A percentile compares a stretch with the other conserved stretches of the same genome.
phyloP scores from a whole-genome alignment of 768 basidiomycete genomes.

The Zangia roseola region DNA sequence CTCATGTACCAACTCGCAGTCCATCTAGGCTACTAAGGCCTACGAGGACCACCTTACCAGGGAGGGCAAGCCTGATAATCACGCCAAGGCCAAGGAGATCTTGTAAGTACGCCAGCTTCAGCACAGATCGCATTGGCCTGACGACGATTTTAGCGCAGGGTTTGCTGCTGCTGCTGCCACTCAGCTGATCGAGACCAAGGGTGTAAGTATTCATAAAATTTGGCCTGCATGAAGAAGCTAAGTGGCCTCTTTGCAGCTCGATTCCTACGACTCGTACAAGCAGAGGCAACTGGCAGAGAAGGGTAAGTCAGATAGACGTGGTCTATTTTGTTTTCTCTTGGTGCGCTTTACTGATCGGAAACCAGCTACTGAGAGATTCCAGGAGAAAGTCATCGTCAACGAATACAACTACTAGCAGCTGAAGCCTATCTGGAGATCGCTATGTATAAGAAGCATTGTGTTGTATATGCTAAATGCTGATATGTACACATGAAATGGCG shows the following conservation, averaged over 20 bases:
- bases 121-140: neutral
- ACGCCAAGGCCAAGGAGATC: slow-evolving; percentile 24
- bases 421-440: no score
- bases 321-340: no score
- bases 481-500: no score
- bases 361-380: no score
- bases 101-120: slow-evolving; percentile 5
- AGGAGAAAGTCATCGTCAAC: no score
- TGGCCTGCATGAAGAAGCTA: neutral
- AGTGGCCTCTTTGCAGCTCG: neutral
- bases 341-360: no score
- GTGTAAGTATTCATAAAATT: slow-evolving; percentile 1
- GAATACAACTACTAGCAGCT: no score
- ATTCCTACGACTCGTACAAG: neutral
- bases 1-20: neutral
- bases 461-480: no score
- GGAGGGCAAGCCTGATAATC: slow-evolving; percentile 20
- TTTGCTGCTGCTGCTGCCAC: slow-evolving; percentile 2
- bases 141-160: slow-evolving; percentile 1
- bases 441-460: no score
- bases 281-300: neutral
- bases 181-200: slow-evolving; percentile 16
- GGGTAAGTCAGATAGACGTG: neutral
- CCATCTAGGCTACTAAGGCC: slow-evolving; percentile 14
- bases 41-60: slow-evolving; percentile 13